These are phyloP conservation scores for Chaetoceros muelleri DNA, from an alignment of 108 stramenopile species.

Conservation along the genomic window DNA sequence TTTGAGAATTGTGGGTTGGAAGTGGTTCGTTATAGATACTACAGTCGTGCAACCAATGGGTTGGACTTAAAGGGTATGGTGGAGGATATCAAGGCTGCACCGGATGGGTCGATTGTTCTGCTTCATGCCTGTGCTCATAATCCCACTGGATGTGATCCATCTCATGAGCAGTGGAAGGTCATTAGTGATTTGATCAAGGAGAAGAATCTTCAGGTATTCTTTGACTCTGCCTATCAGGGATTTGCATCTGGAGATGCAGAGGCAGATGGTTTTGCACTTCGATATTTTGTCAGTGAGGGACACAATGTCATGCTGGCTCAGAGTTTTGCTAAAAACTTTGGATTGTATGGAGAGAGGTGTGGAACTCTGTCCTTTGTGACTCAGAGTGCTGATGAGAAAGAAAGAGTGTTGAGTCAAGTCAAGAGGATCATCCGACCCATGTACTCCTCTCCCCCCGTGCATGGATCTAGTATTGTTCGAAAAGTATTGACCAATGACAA, in stretches of 20 bases:
- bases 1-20: slow-evolving; percentile 81
- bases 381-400: slow-evolving; percentile 62
- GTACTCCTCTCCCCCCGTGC: slow-evolving; percentile 93
- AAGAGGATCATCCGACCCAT: slow-evolving; percentile 91
- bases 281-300: slow-evolving; percentile 81
- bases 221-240: slow-evolving; percentile 98
- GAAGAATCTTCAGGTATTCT: slow-evolving; percentile 78
- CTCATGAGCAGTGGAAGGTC: slow-evolving; percentile 79
- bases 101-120: slow-evolving; percentile 79
- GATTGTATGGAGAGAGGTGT: slow-evolving; percentile 95
- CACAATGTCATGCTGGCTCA: slow-evolving; percentile 87
- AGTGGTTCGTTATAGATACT: slow-evolving; percentile 85
- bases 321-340: slow-evolving; percentile 99
- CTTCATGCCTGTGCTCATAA: slow-evolving; percentile 99
- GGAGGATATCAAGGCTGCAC: slow-evolving; percentile 72
- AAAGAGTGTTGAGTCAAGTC: slow-evolving; percentile 83
- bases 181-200: slow-evolving; percentile 64
- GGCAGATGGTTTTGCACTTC: slow-evolving; percentile 83
- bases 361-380: slow-evolving; percentile 90
- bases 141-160: slow-evolving; percentile 97
- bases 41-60: slow-evolving; percentile 67
- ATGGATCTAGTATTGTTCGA: slow-evolving; percentile 91
- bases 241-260: slow-evolving; percentile 96
- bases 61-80: slow-evolving; percentile 84
- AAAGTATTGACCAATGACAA: slow-evolving; percentile 76